phyloP scores from a whole-genome alignment of 148 eudicot species.

The Beta vulgaris region DNA sequence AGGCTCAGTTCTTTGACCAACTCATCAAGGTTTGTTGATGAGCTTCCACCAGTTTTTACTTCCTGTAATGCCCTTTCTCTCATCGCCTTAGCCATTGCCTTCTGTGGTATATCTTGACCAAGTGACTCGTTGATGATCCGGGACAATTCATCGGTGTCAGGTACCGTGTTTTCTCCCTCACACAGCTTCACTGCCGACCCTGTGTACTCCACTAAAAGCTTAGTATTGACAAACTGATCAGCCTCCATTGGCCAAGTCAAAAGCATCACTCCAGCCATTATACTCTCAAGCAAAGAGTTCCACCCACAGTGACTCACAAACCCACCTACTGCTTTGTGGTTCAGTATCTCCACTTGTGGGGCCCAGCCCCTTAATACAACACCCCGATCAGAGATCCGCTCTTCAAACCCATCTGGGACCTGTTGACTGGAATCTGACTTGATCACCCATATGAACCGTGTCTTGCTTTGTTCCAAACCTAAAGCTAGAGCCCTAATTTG shows the following conservation, averaged over 20 bases:
- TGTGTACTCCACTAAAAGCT: constrained; percentile 46
- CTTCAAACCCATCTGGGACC: constrained; percentile 35
- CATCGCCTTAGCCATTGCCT: constrained; percentile 37
- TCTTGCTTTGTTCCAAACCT: constrained; percentile 49
- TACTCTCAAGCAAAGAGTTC: constrained; percentile 76
- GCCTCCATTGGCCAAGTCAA: constrained; percentile 70
- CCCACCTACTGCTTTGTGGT: constrained; percentile 57
- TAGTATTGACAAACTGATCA: constrained; percentile 57
- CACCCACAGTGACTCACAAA: constrained; percentile 82
- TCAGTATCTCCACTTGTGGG: constrained; percentile 56
- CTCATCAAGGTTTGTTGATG: constrained; percentile 32
- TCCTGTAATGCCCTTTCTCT: constrained; percentile 45
- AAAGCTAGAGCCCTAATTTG: constrained; percentile 48
- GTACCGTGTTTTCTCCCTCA: constrained; percentile 44
- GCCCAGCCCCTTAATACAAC: constrained; percentile 56
- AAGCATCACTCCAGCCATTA: constrained; percentile 52
- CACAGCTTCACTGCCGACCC: constrained; percentile 42
- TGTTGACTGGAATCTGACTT: constrained; percentile 31
- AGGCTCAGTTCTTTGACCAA: constrained; percentile 39
- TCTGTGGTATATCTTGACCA: constrained; percentile 26
- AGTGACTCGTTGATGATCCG: constrained; percentile 39
- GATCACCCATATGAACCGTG: constrained; percentile 50
- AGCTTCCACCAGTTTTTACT: constrained; percentile 41
- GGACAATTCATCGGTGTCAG: constrained; percentile 45
- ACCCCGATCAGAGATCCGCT: constrained; percentile 38